These are phyloP conservation scores for Talaromyces albobiverticillius DNA, from an alignment of 2,329 filamentous ascomycete species.

Conservation along the genomic window DNA sequence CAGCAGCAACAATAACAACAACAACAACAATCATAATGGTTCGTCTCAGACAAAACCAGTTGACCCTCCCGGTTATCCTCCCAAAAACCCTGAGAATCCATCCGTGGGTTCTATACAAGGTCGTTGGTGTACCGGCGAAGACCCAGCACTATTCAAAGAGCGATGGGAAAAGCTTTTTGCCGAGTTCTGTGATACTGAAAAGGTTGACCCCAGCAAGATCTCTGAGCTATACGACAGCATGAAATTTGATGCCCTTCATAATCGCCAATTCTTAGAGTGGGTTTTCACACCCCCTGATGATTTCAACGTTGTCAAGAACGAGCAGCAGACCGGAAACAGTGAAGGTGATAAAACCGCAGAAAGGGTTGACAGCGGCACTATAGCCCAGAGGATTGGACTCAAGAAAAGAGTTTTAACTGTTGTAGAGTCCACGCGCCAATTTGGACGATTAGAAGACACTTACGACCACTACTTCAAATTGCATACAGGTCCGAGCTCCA, in stretches of 20 bases:
- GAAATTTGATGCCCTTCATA: slow-evolving; percentile 98
- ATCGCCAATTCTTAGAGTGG: slow-evolving; percentile 94
- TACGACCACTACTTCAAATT: slow-evolving; percentile 83
- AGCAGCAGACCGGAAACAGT: slow-evolving; percentile 17
- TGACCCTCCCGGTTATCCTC: not conserved
- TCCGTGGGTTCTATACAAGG: slow-evolving; percentile 72
- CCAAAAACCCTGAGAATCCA: slow-evolving; percentile 40
- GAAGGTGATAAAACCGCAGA: slow-evolving; percentile 31
- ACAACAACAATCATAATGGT: slow-evolving; percentile 15
- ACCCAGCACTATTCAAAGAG: slow-evolving; percentile 90
- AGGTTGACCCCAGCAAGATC: slow-evolving; percentile 97
- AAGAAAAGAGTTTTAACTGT: slow-evolving; percentile 51
- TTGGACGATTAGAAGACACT: slow-evolving; percentile 50
- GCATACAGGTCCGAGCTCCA: slow-evolving; percentile 71
- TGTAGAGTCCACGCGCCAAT: slow-evolving; percentile 41
- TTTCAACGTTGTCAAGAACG: slow-evolving; percentile 62
- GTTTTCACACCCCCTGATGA: slow-evolving; percentile 83
- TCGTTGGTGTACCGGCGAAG: slow-evolving; percentile 95
- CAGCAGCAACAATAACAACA: slow-evolving; percentile 43
- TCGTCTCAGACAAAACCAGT: slow-evolving; percentile 19
- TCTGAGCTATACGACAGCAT: slow-evolving; percentile 98
- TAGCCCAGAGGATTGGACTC: slow-evolving; percentile 46
- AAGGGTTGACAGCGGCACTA: slow-evolving; percentile 29
- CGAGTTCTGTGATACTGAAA: slow-evolving; percentile 94
- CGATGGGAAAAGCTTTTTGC: slow-evolving; percentile 97